Evolutionary conservation across 148 eudicot genomes (phyloP).

Genomic region (Selenicereus undatus): DNA sequence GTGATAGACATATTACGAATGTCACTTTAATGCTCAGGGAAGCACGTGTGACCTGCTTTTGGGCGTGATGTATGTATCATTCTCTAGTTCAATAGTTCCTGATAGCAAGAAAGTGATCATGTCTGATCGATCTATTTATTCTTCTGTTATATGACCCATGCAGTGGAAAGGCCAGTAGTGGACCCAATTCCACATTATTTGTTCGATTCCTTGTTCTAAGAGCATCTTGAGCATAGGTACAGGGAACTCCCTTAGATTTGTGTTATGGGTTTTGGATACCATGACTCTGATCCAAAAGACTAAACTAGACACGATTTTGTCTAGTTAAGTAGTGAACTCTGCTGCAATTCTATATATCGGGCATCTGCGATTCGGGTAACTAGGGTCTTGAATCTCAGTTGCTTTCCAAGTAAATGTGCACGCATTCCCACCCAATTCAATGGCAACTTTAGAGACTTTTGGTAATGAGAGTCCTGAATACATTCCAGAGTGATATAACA

Average conservation of each 20-base stretch:
- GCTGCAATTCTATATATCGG: not conserved
- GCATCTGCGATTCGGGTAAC: not conserved
- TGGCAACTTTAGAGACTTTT: not conserved
- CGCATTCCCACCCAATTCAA: not conserved
- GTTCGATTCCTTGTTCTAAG: not conserved
- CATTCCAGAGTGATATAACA: not conserved
- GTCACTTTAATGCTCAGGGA: not conserved
- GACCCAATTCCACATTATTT: not conserved
- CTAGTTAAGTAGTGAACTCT: not conserved
- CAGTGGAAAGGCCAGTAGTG: not conserved
- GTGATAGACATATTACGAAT: not conserved
- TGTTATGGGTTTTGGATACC: constrained; percentile 1
- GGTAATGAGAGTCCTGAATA: not conserved
- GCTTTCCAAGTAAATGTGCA: not conserved
- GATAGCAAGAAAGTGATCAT: not conserved
- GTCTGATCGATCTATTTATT: not conserved
- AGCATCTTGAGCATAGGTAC: too few relatives aligned
- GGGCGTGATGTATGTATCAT: not conserved
- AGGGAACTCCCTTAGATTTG: not conserved
- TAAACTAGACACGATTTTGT: not conserved
- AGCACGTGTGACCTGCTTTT: not conserved
- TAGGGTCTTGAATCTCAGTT: not conserved
- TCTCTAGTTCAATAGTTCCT: not conserved
- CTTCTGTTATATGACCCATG: not conserved
- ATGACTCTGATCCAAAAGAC: not conserved